Percentiles rank a stretch among this genome's conserved stretches.
phyloP scores from a whole-genome alignment of 2,329 filamentous ascomycete genomes.

The Penicillium hordei region DNA sequence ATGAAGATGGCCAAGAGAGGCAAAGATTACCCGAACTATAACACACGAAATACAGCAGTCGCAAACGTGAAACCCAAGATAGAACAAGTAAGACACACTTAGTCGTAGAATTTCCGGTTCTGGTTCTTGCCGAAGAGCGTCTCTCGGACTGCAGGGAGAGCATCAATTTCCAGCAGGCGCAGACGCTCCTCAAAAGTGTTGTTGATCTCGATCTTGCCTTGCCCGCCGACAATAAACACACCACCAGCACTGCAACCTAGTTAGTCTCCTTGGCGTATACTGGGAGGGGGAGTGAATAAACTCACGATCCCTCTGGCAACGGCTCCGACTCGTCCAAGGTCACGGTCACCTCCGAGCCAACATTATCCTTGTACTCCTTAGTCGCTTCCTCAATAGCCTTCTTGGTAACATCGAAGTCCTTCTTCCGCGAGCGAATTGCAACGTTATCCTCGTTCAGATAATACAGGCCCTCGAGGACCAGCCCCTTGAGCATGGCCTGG shows the following conservation, averaged over 20 bases:
- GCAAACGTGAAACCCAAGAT: conserved; percentile 4
- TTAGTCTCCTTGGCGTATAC: not conserved
- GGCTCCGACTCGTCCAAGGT: conserved; percentile 76
- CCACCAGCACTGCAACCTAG: conserved; percentile 69
- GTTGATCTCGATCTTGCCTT: conserved; percentile 96
- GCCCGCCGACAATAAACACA: conserved; percentile 73
- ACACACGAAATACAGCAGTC: conserved; percentile 19
- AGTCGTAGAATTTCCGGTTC: conserved; percentile 95
- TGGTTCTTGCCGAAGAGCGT: conserved; percentile 90
- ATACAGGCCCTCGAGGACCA: conserved; percentile 89
- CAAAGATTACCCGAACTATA: conserved; percentile 23
- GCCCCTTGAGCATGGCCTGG: conserved; percentile 69
- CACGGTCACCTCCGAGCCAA: conserved; percentile 67
- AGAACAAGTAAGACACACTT: conserved; percentile 32
- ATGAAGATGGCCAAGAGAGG: conserved; percentile 20
- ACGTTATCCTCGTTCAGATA: conserved; percentile 79
- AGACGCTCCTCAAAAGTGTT: conserved; percentile 96
- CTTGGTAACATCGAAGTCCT: conserved; percentile 72
- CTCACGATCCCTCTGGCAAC: conserved; percentile 80
- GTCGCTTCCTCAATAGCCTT: conserved; percentile 74
- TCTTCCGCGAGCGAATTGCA: conserved; percentile 71
- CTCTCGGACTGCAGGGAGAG: conserved; percentile 79
- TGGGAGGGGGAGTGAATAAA: conserved; percentile 23
- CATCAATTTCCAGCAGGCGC: conserved; percentile 77
- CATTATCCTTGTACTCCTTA: conserved; percentile 79